Conservation (phyloP, 306 rosid species). For the Hippophae rhamnoides region DNA sequence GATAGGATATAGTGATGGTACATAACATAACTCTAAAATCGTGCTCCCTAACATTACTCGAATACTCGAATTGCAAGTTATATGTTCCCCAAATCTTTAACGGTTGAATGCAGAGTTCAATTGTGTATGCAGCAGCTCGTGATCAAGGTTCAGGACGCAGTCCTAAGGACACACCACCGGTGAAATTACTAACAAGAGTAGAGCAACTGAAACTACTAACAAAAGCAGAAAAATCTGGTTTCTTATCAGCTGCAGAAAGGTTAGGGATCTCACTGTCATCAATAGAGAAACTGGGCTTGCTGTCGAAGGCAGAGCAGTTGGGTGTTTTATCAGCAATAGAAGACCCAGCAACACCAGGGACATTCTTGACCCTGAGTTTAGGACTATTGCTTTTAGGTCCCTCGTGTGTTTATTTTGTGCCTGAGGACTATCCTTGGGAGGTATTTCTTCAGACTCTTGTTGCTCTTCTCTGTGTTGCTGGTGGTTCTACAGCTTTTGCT, state of each 20-base stretch:
- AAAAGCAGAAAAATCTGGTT: slow-evolving; percentile 92
- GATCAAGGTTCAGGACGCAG: slow-evolving; percentile 51
- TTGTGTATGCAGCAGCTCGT: slow-evolving; percentile 52
- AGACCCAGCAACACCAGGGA: slow-evolving; percentile 71
- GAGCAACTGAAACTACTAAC: slow-evolving; percentile 76
- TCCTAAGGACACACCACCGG: slow-evolving; percentile 30
- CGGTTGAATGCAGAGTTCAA: slow-evolving; percentile 32
- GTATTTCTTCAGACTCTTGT: slow-evolving; percentile 43
- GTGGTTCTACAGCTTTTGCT: slow-evolving; percentile 80
- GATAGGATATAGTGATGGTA: too few species aligned
- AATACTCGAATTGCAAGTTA: too few species aligned
- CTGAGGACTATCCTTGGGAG: slow-evolving; percentile 61
- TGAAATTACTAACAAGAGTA: slow-evolving; percentile 74
- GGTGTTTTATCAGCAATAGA: slow-evolving; percentile 89
- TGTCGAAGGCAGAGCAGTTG: slow-evolving; percentile 82
- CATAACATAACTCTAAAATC: too few species aligned
- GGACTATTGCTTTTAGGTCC: slow-evolving; percentile 70
- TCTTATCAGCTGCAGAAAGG: slow-evolving; percentile 83
- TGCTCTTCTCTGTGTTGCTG: slow-evolving; percentile 43
- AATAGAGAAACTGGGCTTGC: slow-evolving; percentile 71
- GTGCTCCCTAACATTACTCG: background rate
- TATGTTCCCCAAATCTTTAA: background rate
- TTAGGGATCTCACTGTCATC: slow-evolving; percentile 66
- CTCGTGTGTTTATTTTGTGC: slow-evolving; percentile 56
- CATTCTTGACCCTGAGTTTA: slow-evolving; percentile 51